Percentiles rank a stretch among this genome's conserved stretches.
Evolutionary conservation across 2,329 filamentous ascomycete species (phyloP).

Genomic region (Neonectria faginata): DNA sequence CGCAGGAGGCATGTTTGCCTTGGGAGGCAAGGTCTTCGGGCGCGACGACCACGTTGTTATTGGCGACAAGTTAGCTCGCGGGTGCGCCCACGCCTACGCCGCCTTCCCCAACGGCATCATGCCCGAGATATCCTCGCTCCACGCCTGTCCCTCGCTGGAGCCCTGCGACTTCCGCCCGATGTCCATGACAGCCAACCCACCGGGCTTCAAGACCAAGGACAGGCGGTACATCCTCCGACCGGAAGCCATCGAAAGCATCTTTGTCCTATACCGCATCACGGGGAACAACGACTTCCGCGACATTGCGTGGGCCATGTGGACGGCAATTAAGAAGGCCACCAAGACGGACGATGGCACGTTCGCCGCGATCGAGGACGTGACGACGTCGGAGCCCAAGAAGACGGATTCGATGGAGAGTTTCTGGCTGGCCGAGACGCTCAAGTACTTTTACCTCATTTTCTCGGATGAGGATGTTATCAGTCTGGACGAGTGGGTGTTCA

Average conservation of each 20-base stretch:
- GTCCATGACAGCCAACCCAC: conserved; percentile 18
- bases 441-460: conserved; percentile 81
- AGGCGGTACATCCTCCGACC: conserved; percentile 37
- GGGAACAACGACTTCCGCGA: conserved; percentile 74
- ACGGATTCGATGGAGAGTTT: conserved; percentile 77
- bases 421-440: conserved; percentile 79
- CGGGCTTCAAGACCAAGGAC: conserved; percentile 37
- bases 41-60: conserved; percentile 64
- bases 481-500: conserved; percentile 76
- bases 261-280: conserved; percentile 80
- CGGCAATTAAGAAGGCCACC: conserved; percentile 69
- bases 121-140: conserved; percentile 67
- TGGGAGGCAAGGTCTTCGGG: conserved; percentile 68
- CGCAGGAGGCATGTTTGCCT: conserved; percentile 72
- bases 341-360: conserved; percentile 68
- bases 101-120: conserved; percentile 69
- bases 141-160: conserved; percentile 52
- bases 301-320: conserved; percentile 81
- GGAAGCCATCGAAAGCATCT: conserved; percentile 83
- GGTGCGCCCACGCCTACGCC: conserved; percentile 73
- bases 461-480: conserved; percentile 71
- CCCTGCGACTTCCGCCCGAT: conserved; percentile 40
- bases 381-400: conserved; percentile 58
- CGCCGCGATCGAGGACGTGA: conserved; percentile 73
- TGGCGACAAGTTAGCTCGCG: conserved; percentile 69